Evolutionary conservation across 768 basidiomycete species (phyloP), one percentile per base, ranked within the genome.

Genomic region (Cystobasidium tubakii): DNA sequence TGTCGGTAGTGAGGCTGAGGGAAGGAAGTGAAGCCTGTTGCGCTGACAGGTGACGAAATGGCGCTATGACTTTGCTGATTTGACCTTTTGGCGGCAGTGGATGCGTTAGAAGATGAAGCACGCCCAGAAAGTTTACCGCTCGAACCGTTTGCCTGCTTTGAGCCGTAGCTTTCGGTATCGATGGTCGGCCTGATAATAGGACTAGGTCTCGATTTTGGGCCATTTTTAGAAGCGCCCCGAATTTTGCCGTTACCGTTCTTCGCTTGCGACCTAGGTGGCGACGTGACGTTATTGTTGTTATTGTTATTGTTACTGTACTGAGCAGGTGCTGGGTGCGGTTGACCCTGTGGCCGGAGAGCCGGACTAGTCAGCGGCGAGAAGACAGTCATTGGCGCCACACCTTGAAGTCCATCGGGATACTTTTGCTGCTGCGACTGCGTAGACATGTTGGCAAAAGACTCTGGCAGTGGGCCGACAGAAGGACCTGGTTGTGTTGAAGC

Each of bases 281-380:
- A 46, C 53, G 42, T 43, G 63, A n/a, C n/a, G n/a, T n/a, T n/a
- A n/a, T n/a, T n/a, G n/a, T n/a, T n/a, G n/a, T n/a, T n/a, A n/a
- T n/a, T n/a, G n/a, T 9, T 25, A 39, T 33, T 23, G 21, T 39
- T 17, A 42, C 36, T 29, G 53, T 19, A 29, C 29, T n/a, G 53
- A 6, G 57, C 17, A 31, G 57, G 57, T 60, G 17, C 15, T 62
- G 27, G 57, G n/a, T 43, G 53, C 27, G 33, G 2, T n/a, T 25
- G 27, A 17, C 53, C 29, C 25, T 78, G 78, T 1, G 78, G 78
- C 3, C 73, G 64, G n/a, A 79, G 67, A 1, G 78, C 78, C 0
- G 78, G 78, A 1, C 77, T 77, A 2, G 75, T 73, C 39, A 79
- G 69, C 0, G 78, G 77, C 10, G 78, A 75, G 73, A 79, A 77